These are phyloP conservation scores for Dentipellis sp. DNA, from an alignment of 768 basidiomycete genomes.

Conservation along the genomic window DNA sequence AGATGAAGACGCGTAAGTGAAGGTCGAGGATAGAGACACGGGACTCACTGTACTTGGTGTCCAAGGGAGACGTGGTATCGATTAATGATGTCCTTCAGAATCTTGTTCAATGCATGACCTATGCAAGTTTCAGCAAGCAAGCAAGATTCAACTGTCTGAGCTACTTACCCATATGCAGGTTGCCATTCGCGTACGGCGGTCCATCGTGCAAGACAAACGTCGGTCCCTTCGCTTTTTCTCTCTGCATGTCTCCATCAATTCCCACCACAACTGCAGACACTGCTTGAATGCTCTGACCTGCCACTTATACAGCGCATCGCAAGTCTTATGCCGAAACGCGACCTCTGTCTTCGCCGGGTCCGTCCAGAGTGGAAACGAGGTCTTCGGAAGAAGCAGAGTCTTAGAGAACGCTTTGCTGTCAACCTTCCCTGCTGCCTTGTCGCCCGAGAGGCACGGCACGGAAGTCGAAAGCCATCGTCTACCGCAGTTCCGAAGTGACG, in stretches of 20 bases:
- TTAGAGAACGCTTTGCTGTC: constrained; percentile 34
- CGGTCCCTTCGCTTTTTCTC: constrained; percentile 52
- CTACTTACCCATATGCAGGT: constrained; percentile 81
- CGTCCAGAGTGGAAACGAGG: constrained; percentile 65
- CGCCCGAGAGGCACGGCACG: not conserved
- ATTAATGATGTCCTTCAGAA: constrained; percentile 92
- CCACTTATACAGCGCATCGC: constrained; percentile 69
- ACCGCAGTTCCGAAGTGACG: not conserved
- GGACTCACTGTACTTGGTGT: constrained; percentile 69
- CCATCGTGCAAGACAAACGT: constrained; percentile 90
- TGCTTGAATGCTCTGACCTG: constrained; percentile 42
- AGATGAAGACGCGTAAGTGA: constrained; percentile 1
- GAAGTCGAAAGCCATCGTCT: not conserved
- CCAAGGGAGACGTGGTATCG: constrained; percentile 79
- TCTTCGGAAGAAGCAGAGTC: constrained; percentile 77
- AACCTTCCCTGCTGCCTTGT: not conserved
- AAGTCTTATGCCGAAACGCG: constrained; percentile 50
- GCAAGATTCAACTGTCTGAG: not conserved
- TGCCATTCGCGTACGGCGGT: constrained; percentile 95
- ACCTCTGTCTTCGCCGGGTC: constrained; percentile 56
- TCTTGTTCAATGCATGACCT: constrained; percentile 97
- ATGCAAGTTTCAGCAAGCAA: not conserved
- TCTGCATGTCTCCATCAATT: constrained; percentile 30
- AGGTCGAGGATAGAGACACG: constrained; percentile 2
- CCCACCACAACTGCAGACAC: not conserved